These are phyloP conservation scores for Entomortierella beljakovae DNA, from an alignment of 192 early-diverging fungal genomes.

Conservation along the genomic window DNA sequence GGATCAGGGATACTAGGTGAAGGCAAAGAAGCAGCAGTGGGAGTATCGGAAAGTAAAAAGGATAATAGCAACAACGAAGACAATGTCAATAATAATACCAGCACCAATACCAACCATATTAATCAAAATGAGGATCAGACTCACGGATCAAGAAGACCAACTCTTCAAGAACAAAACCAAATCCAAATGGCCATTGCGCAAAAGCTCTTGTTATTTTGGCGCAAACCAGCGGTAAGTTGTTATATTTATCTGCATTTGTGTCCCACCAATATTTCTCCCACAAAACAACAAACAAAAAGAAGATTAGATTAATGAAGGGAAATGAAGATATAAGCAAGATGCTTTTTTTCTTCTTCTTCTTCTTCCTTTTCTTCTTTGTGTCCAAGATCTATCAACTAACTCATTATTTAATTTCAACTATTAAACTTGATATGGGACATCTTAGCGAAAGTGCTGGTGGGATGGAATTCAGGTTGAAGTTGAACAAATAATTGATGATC, in stretches of 20 bases:
- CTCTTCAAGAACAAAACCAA: slow-evolving; percentile 51
- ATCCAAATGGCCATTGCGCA: slow-evolving; percentile 80
- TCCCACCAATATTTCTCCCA: too few relatives aligned
- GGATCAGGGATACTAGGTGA: not conserved
- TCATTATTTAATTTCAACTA: slow-evolving; percentile 1
- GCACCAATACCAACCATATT: not conserved
- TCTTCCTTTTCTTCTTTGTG: not conserved
- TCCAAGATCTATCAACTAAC: not conserved
- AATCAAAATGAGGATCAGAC: not conserved
- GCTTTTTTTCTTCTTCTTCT: not conserved
- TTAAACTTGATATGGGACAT: not conserved
- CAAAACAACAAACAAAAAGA: too few relatives aligned
- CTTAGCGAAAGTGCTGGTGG: slow-evolving; percentile 85
- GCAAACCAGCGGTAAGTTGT: slow-evolving; percentile 78
- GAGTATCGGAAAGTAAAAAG: not conserved
- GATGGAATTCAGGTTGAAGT: slow-evolving; percentile 77
- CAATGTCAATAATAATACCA: not conserved
- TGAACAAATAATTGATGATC: slow-evolving; percentile 11
- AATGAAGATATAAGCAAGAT: too few relatives aligned
- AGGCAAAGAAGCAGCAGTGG: not conserved
- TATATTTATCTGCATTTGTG: not conserved
- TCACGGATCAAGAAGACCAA: not conserved
- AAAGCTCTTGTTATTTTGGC: slow-evolving; percentile 80
- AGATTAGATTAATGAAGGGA: too few relatives aligned
- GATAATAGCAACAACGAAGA: not conserved